Percentiles rank a stretch among this genome's conserved stretches.
Evolutionary conservation across 2,329 filamentous ascomycete species (phyloP).

Genomic region (Teratosphaeria viscida): DNA sequence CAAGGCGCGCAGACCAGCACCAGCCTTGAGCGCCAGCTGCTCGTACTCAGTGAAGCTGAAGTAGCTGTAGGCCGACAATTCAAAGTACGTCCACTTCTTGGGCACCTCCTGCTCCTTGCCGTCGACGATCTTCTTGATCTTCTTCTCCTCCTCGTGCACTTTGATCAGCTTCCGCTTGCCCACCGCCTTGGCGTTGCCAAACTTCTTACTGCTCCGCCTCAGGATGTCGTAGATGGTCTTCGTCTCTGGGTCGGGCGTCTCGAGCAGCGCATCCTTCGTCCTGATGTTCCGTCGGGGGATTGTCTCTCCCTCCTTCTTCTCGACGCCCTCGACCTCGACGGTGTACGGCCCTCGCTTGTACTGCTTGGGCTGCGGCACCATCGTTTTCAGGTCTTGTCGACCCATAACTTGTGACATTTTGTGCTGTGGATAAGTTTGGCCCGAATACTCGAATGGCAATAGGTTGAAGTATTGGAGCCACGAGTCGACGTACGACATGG

Average conservation of each 20-base stretch:
- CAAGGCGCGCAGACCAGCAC: slow-evolving; percentile 62
- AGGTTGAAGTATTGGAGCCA: neutral
- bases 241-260: slow-evolving; percentile 57
- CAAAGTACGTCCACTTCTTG: slow-evolving; percentile 86
- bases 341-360: slow-evolving; percentile 63
- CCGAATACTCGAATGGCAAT: slow-evolving; percentile 1
- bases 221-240: slow-evolving; percentile 72
- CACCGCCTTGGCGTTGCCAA: slow-evolving; percentile 41
- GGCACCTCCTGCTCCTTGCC: slow-evolving; percentile 70
- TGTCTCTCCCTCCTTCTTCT: slow-evolving; percentile 69
- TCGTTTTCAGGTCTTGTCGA: slow-evolving; percentile 33
- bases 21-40: slow-evolving; percentile 56
- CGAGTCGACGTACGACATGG: neutral
- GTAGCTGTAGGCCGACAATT: slow-evolving; percentile 68
- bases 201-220: slow-evolving; percentile 52
- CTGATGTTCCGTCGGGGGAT: slow-evolving; percentile 65
- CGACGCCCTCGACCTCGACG: slow-evolving; percentile 57
- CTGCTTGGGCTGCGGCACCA: slow-evolving; percentile 37
- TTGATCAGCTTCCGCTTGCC: slow-evolving; percentile 65
- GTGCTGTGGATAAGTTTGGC: neutral
- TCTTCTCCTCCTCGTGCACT: slow-evolving; percentile 75
- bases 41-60: slow-evolving; percentile 72
- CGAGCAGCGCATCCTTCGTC: slow-evolving; percentile 59
- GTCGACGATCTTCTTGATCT: slow-evolving; percentile 78
- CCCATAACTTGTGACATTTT: slow-evolving; percentile 3